These are phyloP conservation scores for Blepharisma stoltei DNA, from an alignment of 73 alveolate genomes.

Conservation along the genomic window DNA sequence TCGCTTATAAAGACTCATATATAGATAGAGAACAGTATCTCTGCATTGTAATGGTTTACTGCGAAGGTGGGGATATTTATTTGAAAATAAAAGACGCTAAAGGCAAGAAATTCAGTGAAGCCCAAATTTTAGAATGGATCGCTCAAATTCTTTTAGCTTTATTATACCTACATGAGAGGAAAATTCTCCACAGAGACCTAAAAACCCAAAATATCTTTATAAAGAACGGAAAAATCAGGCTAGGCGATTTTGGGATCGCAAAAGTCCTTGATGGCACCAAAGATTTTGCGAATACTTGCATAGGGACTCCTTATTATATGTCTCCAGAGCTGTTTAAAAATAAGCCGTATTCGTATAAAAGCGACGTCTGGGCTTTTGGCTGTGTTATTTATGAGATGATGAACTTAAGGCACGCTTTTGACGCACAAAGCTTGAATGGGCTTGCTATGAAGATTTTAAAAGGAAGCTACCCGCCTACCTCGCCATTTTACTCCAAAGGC, in stretches of 20 bases:
- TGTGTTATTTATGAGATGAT: constrained; percentile 98
- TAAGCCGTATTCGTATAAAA: constrained; percentile 92
- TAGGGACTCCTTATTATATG: constrained; percentile 89
- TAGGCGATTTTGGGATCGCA: constrained; percentile 99
- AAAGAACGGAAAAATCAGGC: constrained; percentile 92
- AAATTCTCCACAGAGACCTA: constrained; percentile 96
- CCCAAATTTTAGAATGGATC: constrained; percentile 86
- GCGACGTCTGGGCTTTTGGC: constrained; percentile 99
- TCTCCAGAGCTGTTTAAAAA: constrained; percentile 98
- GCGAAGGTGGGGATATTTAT: constrained; percentile 99
- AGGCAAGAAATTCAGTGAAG: constrained; percentile 91
- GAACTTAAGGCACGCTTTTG: constrained; percentile 95
- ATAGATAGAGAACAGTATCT: constrained; percentile 88
- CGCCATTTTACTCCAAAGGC: constrained; percentile 79
- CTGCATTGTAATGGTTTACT: constrained; percentile 95
- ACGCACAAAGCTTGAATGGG: constrained; percentile 96
- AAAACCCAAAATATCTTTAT: constrained; percentile 95
- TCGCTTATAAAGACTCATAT: constrained; percentile 95
- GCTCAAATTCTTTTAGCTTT: constrained; percentile 93
- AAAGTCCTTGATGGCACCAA: constrained; percentile 93
- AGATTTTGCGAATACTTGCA: constrained; percentile 95
- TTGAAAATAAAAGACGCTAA: constrained; percentile 86
- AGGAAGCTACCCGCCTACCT: constrained; percentile 94
- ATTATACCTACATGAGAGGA: constrained; percentile 95
- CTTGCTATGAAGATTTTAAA: constrained; percentile 92